Base-by-base conservation (phyloP, 2,329 filamentous ascomycete genomes). In the Ophiosphaerella herpotricha region DNA sequence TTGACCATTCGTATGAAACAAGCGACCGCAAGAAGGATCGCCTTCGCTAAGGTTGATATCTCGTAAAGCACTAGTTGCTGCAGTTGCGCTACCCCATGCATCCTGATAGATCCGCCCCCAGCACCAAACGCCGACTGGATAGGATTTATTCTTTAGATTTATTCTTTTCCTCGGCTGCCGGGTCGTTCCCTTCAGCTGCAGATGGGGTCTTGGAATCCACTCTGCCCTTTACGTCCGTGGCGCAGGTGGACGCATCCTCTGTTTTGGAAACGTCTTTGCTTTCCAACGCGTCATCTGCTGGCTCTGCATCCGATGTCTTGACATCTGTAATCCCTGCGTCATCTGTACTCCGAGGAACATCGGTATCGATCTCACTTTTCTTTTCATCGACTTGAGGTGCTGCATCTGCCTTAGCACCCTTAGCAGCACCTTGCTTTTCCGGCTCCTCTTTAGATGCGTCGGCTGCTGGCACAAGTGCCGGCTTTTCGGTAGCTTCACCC, bases 401-500 rank as follows among this genome's bases (percentile, higher is more conserved):
- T 35, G 54, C 34, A 37, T 57, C 55, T 23, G 42, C 41, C 38
- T 53, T 39, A 24, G 49, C 42, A 48, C 53, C 52, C 52, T 56
- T 51, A 42, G 49, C 64, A 54, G 33, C 49, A 48, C 32, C 56
- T 57, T 51, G 55, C 57, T 50, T 60, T 59, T 57, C 63, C 43
- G 39, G 49, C 51, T 46, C 54, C 46, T 39, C 46, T 50, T 52
- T 48, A 35, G 44, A 43, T 7, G 46, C 39, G 39, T 53, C 40
- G 43, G 32, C 55, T 48, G 48, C 50, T 46, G 47, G 39, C 12
- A 43, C 42, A 32, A 35, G 40, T n/a, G 50, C 29, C 5, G 66
- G 51, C 31, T 66, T 53, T 26, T 71, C 66, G 9, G 57, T 52
- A 45, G 54, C 50, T 34, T 62, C 50, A 18, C 43, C 49, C 33